Evolutionary conservation across 1,284 basidiomycete species (phyloP).

Genomic region (Veloporphyrellus conicus): DNA sequence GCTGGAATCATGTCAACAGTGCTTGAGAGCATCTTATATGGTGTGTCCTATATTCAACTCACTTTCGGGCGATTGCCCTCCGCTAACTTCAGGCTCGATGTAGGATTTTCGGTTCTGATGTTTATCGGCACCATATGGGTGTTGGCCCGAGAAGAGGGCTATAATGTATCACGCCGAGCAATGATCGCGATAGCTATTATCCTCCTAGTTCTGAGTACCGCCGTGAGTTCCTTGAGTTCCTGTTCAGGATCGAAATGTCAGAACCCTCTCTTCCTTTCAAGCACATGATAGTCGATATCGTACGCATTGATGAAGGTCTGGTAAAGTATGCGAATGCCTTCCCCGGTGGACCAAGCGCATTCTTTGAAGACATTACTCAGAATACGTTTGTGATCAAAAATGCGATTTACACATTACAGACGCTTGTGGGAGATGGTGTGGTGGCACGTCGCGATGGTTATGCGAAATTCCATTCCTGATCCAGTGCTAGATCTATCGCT

Average conservation of each 20-base stretch:
- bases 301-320: slow-evolving; percentile 22
- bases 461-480: neutral
- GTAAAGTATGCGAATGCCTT: slow-evolving; percentile 17
- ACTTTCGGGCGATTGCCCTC: too few species aligned
- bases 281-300: slow-evolving; percentile 24
- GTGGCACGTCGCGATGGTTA: slow-evolving; percentile 13
- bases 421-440: slow-evolving; percentile 20
- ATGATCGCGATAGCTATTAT: slow-evolving; percentile 4
- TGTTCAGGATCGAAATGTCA: neutral
- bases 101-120: slow-evolving; percentile 18
- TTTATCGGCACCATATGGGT: slow-evolving; percentile 13
- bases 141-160: neutral
- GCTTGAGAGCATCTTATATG: slow-evolving; percentile 14
- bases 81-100: neutral
- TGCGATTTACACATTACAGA: slow-evolving; percentile 21
- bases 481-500: slow-evolving; percentile 28
- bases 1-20: slow-evolving; percentile 6
- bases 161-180: neutral
- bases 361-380: slow-evolving; percentile 18
- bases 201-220: slow-evolving; percentile 10
- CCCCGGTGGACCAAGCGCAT: slow-evolving; percentile 18
- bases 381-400: slow-evolving; percentile 23
- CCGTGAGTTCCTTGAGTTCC: neutral
- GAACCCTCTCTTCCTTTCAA: neutral
- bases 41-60: neutral